Evolutionary conservation across 768 basidiomycete genomes (phyloP).

Genomic region (Mycena venus): DNA sequence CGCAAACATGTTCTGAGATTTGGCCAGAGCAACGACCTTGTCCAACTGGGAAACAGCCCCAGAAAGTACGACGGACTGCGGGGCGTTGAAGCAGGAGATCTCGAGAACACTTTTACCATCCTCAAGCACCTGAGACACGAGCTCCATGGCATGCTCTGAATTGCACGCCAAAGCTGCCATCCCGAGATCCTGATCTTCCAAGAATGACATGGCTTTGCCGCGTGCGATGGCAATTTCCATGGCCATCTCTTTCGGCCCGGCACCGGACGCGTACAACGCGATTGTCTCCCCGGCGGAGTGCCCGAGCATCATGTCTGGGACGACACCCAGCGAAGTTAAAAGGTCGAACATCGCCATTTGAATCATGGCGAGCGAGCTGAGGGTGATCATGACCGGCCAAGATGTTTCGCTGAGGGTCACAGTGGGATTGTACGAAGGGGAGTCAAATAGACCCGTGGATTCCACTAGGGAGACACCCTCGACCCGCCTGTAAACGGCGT

Average conservation of each 20-base stretch:
- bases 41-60: background rate
- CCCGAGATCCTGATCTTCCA: conserved; percentile 30
- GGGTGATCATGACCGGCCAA: conserved; percentile 38
- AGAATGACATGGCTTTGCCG: conserved; percentile 40
- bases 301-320: conserved; percentile 45
- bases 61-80: background rate
- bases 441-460: conserved; percentile 42
- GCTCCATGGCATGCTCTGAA: background rate
- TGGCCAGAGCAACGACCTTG: conserved; percentile 34
- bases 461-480: conserved; percentile 43
- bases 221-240: conserved; percentile 49
- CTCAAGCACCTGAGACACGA: background rate
- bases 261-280: conserved; percentile 48
- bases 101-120: background rate
- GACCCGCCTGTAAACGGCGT: conserved; percentile 36
- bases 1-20: conserved; percentile 39
- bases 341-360: conserved; percentile 50
- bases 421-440: background rate
- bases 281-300: conserved; percentile 53
- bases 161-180: background rate
- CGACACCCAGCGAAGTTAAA: conserved; percentile 37
- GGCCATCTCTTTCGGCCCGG: conserved; percentile 42
- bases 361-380: conserved; percentile 45
- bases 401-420: background rate
- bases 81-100: background rate